phyloP scores from a whole-genome alignment of 805 yeast species.

The Blastobotrys attinorum region DNA sequence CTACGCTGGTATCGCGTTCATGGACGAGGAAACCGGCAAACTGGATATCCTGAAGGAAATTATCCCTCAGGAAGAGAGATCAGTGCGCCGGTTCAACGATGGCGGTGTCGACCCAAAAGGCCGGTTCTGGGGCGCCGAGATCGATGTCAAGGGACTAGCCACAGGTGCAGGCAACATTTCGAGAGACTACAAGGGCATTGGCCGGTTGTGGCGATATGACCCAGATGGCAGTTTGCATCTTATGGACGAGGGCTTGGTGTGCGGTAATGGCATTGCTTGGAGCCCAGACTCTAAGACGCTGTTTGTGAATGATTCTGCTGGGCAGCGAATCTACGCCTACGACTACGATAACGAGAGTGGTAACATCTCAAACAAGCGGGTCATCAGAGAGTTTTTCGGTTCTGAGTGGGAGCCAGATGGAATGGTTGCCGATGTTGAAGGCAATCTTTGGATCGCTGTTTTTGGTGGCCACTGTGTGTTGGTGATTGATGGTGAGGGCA shows the following conservation, averaged over 20 bases:
- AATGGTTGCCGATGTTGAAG: slow-evolving; percentile 20
- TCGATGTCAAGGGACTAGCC: slow-evolving; percentile 24
- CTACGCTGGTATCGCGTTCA: slow-evolving; percentile 29
- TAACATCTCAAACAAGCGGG: slow-evolving; percentile 28
- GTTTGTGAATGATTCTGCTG: slow-evolving; percentile 48
- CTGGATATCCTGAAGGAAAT: slow-evolving; percentile 27
- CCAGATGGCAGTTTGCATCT: slow-evolving; percentile 26
- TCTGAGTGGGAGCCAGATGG: slow-evolving; percentile 24
- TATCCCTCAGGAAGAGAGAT: slow-evolving; percentile 24
- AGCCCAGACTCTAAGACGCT: slow-evolving; percentile 32
- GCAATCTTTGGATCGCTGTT: slow-evolving; percentile 24
- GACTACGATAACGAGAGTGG: slow-evolving; percentile 34
- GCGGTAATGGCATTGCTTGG: slow-evolving; percentile 60
- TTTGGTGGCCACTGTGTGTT: slow-evolving; percentile 21
- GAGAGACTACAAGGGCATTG: slow-evolving; percentile 22
- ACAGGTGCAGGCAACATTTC: slow-evolving; percentile 23
- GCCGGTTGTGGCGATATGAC: slow-evolving; percentile 31
- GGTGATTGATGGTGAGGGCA: slow-evolving; percentile 24
- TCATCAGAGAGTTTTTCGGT: slow-evolving; percentile 18
- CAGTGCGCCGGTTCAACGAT: slow-evolving; percentile 55
- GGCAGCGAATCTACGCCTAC: slow-evolving; percentile 40
- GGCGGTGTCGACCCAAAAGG: slow-evolving; percentile 76
- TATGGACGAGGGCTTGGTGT: slow-evolving; percentile 27
- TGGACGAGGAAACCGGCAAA: slow-evolving; percentile 30
- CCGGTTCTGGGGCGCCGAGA: slow-evolving; percentile 49